Evolutionary conservation across 2,329 filamentous ascomycete genomes (phyloP).

Genomic region (Fusarium austroafricanum): DNA sequence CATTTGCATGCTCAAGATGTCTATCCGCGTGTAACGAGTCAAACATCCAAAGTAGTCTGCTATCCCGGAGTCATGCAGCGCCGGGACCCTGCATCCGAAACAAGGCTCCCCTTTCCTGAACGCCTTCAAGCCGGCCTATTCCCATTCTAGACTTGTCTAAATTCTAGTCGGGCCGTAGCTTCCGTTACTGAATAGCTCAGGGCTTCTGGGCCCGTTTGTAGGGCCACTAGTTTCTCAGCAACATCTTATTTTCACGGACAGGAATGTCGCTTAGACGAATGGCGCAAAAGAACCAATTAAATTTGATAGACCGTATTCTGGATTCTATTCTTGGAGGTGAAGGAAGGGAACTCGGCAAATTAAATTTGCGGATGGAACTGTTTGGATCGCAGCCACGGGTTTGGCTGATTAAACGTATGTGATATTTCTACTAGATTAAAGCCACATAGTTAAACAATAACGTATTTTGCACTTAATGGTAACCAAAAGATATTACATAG

Average conservation of each 20-base stretch:
- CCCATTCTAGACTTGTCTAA: accelerated
- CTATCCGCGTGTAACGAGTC: too few relatives aligned
- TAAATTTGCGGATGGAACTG: background rate
- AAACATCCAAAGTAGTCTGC: background rate
- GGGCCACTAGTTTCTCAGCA: background rate
- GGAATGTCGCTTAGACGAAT: background rate
- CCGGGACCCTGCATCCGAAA: too few relatives aligned
- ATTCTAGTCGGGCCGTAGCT: background rate
- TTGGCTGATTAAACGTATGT: too few relatives aligned
- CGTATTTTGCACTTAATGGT: too few relatives aligned
- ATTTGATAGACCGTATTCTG: background rate
- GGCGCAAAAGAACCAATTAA: background rate
- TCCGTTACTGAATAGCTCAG: background rate
- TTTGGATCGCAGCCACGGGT: too few relatives aligned
- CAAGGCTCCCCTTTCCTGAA: too few relatives aligned
- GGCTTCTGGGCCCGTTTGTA: background rate
- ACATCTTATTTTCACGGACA: too few relatives aligned
- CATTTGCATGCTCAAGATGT: too few relatives aligned
- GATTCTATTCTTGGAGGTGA: background rate
- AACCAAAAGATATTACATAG: too few relatives aligned
- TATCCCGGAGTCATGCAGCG: too few relatives aligned
- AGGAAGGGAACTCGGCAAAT: background rate
- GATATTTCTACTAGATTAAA: too few relatives aligned
- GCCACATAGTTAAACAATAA: too few relatives aligned
- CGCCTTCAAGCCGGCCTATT: background rate